Evolutionary conservation across 495 filamentous ascomycete species (phyloP).

Genomic region (Podospora didyma): DNA sequence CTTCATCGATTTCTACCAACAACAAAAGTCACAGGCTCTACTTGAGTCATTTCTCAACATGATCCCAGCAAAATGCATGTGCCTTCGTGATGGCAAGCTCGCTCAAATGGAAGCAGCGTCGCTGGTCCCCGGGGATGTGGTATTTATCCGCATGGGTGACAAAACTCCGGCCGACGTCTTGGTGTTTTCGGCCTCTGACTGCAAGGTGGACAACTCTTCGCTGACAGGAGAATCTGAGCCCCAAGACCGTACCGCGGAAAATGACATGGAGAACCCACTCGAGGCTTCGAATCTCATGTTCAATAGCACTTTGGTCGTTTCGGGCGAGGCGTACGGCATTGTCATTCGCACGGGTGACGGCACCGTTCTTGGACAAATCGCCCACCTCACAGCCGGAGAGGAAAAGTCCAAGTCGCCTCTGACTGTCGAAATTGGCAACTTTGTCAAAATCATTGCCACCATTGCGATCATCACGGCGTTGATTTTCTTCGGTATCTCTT

Average conservation of each 20-base stretch:
- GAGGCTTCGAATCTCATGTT: constrained; percentile 25
- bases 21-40: constrained; percentile 28
- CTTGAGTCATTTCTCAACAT: constrained; percentile 30
- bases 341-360: constrained; percentile 64
- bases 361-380: constrained; percentile 66
- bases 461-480: constrained; percentile 15
- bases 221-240: constrained; percentile 56
- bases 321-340: constrained; percentile 44
- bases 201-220: constrained; percentile 48
- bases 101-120: constrained; percentile 17
- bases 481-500: constrained; percentile 13
- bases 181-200: constrained; percentile 61
- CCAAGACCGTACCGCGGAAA: constrained; percentile 18
- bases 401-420: constrained; percentile 11
- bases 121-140: constrained; percentile 62
- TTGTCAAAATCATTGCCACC: constrained; percentile 23
- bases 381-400: constrained; percentile 25
- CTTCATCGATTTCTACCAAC: constrained; percentile 32
- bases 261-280: constrained; percentile 24
- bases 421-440: constrained; percentile 14
- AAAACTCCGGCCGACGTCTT: constrained; percentile 62
- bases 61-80: constrained; percentile 31
- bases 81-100: constrained; percentile 26
- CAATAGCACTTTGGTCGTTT: constrained; percentile 19
- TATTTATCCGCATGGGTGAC: constrained; percentile 64